A percentile compares a stretch with the other conserved stretches of the same genome.
These are phyloP conservation scores for Haplosporangium sp. DNA, from an alignment of 371 early-diverging fungal genomes.

Conservation along the genomic window DNA sequence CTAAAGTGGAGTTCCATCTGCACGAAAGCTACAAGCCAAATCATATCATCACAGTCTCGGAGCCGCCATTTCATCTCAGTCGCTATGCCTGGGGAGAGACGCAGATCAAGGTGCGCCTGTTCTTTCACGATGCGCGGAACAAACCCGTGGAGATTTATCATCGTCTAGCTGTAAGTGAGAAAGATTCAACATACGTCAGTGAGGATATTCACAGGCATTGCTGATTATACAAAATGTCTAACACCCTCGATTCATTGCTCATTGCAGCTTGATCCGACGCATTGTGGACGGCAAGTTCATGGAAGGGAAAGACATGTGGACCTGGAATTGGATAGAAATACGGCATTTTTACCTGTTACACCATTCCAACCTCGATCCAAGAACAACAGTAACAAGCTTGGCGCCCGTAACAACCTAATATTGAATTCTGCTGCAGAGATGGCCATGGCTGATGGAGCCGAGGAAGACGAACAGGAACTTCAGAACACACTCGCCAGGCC, in stretches of 20 bases:
- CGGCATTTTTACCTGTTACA: conserved; percentile 64
- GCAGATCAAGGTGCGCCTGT: conserved; percentile 84
- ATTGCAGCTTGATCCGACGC: conserved; percentile 74
- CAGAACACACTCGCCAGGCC: conserved; percentile 43
- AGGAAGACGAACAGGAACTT: conserved; percentile 49
- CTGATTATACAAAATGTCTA: not conserved
- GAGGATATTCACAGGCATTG: not conserved
- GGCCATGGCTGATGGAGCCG: conserved; percentile 43
- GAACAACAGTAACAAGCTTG: conserved; percentile 14
- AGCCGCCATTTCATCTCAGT: conserved; percentile 85
- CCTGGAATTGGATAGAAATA: conserved; percentile 86
- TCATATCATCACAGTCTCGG: conserved; percentile 83
- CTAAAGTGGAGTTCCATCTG: conserved; percentile 85
- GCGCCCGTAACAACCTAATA: conserved; percentile 23
- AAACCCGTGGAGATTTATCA: conserved; percentile 89
- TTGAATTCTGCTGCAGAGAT: conserved; percentile 36
- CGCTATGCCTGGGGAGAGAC: conserved; percentile 96
- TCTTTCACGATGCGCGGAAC: conserved; percentile 80
- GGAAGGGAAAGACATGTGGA: conserved; percentile 83
- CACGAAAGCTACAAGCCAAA: conserved; percentile 92
- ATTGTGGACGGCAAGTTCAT: conserved; percentile 76
- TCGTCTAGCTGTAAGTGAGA: conserved; percentile 72
- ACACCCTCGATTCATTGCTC: conserved; percentile 7
- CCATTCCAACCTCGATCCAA: conserved; percentile 32
- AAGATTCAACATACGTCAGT: no score